Percentiles rank a stretch among this genome's conserved stretches.
These are phyloP conservation scores for Cyberlindnera meyerae DNA, from an alignment of 805 yeast species.

Conservation along the genomic window DNA sequence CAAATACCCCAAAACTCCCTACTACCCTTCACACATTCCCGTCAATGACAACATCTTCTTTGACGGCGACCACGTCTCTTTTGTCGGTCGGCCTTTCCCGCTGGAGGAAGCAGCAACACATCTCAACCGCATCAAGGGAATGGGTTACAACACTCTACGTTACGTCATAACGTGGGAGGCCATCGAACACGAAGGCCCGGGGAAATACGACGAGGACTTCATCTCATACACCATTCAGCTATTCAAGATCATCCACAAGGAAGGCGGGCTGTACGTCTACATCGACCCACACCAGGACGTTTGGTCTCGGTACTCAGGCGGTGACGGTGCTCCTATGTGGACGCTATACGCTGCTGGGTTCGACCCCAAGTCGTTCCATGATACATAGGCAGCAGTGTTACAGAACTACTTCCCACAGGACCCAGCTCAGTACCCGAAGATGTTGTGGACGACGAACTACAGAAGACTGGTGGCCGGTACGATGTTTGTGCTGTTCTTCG, in stretches of 20 bases:
- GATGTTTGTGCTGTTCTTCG: slow-evolving; percentile 84
- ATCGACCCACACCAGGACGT: slow-evolving; percentile 92
- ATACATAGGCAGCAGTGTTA: slow-evolving; percentile 74
- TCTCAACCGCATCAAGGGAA: slow-evolving; percentile 60
- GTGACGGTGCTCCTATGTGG: slow-evolving; percentile 94
- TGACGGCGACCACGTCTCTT: slow-evolving; percentile 72
- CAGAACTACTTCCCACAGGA: slow-evolving; percentile 50
- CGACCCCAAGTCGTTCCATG: slow-evolving; percentile 65
- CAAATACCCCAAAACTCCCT: slow-evolving; percentile 63
- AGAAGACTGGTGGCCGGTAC: slow-evolving; percentile 66
- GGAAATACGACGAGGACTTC: slow-evolving; percentile 70
- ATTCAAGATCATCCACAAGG: slow-evolving; percentile 47
- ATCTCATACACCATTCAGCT: slow-evolving; percentile 64
- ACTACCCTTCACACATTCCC: slow-evolving; percentile 34
- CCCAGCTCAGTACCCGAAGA: slow-evolving; percentile 55
- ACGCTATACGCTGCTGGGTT: slow-evolving; percentile 85
- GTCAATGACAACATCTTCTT: slow-evolving; percentile 44
- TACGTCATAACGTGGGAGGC: slow-evolving; percentile 90
- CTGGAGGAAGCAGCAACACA: slow-evolving; percentile 68
- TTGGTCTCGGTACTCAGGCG: slow-evolving; percentile 87
- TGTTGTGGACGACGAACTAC: slow-evolving; percentile 93
- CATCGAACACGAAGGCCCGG: slow-evolving; percentile 84
- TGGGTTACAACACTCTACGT: slow-evolving; percentile 80
- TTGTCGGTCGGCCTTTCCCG: slow-evolving; percentile 79
- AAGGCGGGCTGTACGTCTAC: slow-evolving; percentile 75